A percentile compares a stretch with the other conserved stretches of the same genome.
Conservation (phyloP, 2,329 filamentous ascomycete species). For the Epichloe elymi region DNA sequence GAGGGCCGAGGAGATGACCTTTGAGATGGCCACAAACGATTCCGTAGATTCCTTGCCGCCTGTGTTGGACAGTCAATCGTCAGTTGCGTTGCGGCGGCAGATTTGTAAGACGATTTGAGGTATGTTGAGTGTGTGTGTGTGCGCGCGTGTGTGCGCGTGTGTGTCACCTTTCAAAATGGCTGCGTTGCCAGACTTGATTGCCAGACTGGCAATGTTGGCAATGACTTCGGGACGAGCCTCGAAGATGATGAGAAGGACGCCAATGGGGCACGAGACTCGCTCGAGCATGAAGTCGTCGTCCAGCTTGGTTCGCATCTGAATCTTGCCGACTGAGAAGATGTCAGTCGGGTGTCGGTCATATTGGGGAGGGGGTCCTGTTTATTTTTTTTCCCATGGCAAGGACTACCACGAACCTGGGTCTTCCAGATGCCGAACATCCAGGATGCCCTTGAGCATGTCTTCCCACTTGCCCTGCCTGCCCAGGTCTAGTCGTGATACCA, state of each 20-base stretch:
- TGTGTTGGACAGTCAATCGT: conserved; percentile 14
- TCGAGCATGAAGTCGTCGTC: conserved; percentile 80
- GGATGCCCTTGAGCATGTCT: conserved; percentile 91
- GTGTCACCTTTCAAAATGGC: conserved; percentile 75
- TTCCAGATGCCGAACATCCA: conserved; percentile 70
- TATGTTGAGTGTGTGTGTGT: too few relatives aligned
- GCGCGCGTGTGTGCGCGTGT: too few relatives aligned
- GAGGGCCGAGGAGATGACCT: conserved; percentile 69
- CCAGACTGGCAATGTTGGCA: conserved; percentile 89
- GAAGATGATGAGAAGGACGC: conserved; percentile 96
- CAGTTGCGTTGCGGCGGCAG: too few relatives aligned
- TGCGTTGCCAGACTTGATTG: conserved; percentile 94
- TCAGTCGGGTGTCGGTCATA: too few relatives aligned
- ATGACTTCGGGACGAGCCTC: conserved; percentile 96
- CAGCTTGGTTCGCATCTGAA: conserved; percentile 70
- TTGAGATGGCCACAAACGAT: conserved; percentile 86
- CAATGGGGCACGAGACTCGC: conserved; percentile 85
- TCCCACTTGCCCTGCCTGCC: conserved; percentile 84
- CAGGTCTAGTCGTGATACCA: conserved; percentile 81
- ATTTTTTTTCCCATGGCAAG: neutral
- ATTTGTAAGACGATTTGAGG: too few relatives aligned
- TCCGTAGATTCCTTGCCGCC: conserved; percentile 89
- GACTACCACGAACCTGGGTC: conserved; percentile 60
- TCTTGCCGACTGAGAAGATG: conserved; percentile 53
- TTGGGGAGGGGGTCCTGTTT: too few relatives aligned